These are phyloP conservation scores for Blastocystis sp. DNA, from an alignment of 352 stramenopile genomes.

Conservation along the genomic window DNA sequence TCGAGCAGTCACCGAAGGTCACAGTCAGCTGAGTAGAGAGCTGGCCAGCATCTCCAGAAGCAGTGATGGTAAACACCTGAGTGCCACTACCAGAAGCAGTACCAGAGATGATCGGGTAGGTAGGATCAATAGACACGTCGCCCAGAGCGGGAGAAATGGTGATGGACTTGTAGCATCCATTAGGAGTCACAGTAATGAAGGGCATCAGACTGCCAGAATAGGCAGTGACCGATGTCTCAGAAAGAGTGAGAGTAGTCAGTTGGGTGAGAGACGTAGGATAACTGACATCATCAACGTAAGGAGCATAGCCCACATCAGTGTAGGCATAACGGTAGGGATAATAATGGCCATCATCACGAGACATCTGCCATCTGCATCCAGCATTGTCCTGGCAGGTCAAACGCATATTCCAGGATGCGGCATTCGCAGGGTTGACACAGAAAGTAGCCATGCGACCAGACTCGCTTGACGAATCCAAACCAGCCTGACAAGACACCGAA, in stretches of 20 bases:
- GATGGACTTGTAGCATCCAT: constrained; percentile 26
- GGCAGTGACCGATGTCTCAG: not conserved
- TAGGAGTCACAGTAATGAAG: not conserved
- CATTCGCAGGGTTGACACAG: not conserved
- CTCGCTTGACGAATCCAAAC: not conserved
- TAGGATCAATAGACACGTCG: not conserved
- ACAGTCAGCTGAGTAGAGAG: not conserved
- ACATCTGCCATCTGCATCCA: constrained; percentile 45
- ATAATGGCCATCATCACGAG: not conserved
- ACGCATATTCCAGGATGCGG: not conserved
- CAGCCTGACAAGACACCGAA: not conserved
- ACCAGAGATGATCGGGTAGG: constrained; percentile 2
- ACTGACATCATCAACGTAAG: not conserved
- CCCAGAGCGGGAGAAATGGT: constrained; percentile 6
- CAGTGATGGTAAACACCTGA: constrained; percentile 13
- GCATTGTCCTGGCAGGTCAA: not conserved
- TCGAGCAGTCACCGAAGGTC: constrained; percentile 2
- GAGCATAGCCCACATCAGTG: not conserved
- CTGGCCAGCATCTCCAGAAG: not conserved
- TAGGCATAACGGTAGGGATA: constrained; percentile 50
- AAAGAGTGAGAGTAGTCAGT: not conserved
- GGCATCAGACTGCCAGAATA: not conserved
- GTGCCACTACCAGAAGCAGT: not conserved
- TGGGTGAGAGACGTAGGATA: not conserved
- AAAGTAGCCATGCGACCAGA: not conserved